A percentile compares a stretch with the other conserved stretches of the same genome.
phyloP scores from a whole-genome alignment of 768 basidiomycete species.

The Phylloporus sp. region DNA sequence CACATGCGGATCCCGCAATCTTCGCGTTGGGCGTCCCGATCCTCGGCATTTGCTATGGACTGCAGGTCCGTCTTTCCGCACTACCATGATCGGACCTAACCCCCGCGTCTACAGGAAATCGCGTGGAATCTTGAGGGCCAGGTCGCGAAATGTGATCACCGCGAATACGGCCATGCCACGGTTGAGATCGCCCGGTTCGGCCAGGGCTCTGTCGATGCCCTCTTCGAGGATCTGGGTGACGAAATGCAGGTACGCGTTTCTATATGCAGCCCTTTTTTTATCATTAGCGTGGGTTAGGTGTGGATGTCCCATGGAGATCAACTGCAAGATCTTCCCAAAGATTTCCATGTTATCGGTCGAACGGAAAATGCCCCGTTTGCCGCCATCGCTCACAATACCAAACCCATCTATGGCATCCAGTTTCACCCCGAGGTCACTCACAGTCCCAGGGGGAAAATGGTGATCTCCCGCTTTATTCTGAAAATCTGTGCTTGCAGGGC shows the following conservation, averaged over 20 bases:
- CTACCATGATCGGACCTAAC: background rate
- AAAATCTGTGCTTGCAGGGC: conserved; percentile 75
- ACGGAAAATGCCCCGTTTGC: conserved; percentile 89
- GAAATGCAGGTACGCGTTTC: conserved; percentile 69
- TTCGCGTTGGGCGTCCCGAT: conserved; percentile 87
- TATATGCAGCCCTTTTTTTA: background rate
- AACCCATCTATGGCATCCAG: conserved; percentile 92
- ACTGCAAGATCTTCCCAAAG: conserved; percentile 69
- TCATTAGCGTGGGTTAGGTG: conserved; percentile 51
- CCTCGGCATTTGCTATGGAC: conserved; percentile 95
- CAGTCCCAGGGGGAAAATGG: conserved; percentile 80
- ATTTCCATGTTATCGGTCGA: conserved; percentile 84
- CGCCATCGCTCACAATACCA: conserved; percentile 85
- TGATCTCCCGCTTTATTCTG: conserved; percentile 80
- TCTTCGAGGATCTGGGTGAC: conserved; percentile 85
- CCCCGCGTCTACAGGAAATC: conserved; percentile 62
- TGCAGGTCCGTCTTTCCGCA: conserved; percentile 56
- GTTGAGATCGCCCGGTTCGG: conserved; percentile 67
- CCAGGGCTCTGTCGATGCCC: conserved; percentile 53
- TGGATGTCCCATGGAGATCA: conserved; percentile 99
- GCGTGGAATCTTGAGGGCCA: conserved; percentile 83
- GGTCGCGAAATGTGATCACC: conserved; percentile 81
- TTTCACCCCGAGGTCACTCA: conserved; percentile 99
- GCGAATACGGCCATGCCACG: conserved; percentile 93
- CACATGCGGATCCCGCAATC: conserved; percentile 89